Percentiles rank a stretch among this genome's conserved stretches.
Conservation (phyloP, 2,329 filamentous ascomycete species). For the Coniochaeta sp. region DNA sequence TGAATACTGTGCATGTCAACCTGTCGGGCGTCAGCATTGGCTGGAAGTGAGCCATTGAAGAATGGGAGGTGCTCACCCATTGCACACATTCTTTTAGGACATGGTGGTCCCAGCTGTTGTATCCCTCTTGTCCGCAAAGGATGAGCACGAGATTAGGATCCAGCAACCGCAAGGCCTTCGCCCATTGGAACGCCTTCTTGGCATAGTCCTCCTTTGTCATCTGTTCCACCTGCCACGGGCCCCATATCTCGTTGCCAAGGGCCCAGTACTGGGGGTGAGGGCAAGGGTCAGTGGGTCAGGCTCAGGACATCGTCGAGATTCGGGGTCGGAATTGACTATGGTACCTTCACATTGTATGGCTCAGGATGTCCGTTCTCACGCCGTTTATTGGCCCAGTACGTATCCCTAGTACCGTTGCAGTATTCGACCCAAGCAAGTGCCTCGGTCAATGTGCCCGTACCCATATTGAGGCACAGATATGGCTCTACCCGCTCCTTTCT, state of each 20-base stretch:
- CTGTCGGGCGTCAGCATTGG: constrained; percentile 2
- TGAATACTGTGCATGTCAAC: constrained; percentile 78
- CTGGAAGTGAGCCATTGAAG: neutral
- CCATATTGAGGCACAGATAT: constrained; percentile 74
- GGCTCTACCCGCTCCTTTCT: constrained; percentile 57
- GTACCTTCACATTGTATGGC: constrained; percentile 64
- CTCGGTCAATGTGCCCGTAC: constrained; percentile 56
- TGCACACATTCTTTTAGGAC: constrained; percentile 62
- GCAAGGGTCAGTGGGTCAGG: neutral
- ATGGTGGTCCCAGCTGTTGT: constrained; percentile 64
- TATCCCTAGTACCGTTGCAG: constrained; percentile 72
- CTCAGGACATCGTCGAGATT: neutral
- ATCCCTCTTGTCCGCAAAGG: constrained; percentile 66
- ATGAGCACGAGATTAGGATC: constrained; percentile 64
- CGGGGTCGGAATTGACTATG: neutral
- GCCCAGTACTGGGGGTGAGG: constrained; percentile 60
- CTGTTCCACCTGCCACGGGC: constrained; percentile 59
- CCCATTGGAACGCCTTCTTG: constrained; percentile 62
- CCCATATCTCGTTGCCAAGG: constrained; percentile 68
- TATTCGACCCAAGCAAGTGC: constrained; percentile 76
- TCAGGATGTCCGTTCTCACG: constrained; percentile 66
- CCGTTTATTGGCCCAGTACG: constrained; percentile 74
- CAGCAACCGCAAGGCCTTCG: constrained; percentile 62
- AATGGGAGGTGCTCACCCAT: constrained; percentile 28
- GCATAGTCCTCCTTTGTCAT: constrained; percentile 64